These are phyloP conservation scores for Rhizomucor miehei DNA, from an alignment of 371 early-diverging fungal species.

Conservation along the genomic window DNA sequence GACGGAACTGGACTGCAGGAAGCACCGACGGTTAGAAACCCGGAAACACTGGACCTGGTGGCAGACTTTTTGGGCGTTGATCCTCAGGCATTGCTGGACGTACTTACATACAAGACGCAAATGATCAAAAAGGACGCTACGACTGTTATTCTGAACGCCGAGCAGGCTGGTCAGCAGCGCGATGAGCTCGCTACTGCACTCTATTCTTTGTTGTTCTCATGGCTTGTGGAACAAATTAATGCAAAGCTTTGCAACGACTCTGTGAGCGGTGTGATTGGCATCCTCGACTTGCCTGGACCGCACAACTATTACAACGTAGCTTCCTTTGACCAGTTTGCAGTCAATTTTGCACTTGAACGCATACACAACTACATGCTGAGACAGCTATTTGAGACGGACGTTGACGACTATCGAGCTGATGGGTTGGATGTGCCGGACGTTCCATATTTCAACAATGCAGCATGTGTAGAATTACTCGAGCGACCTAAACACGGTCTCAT, in stretches of 20 bases:
- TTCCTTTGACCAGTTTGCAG: slow-evolving; percentile 72
- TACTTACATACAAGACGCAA: slow-evolving; percentile 82
- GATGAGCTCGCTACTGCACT: slow-evolving; percentile 75
- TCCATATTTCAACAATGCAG: slow-evolving; percentile 49
- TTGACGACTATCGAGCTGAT: slow-evolving; percentile 49
- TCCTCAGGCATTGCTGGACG: slow-evolving; percentile 70
- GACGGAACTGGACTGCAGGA: slow-evolving; percentile 55
- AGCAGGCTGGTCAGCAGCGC: slow-evolving; percentile 70
- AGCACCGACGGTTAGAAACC: slow-evolving; percentile 69
- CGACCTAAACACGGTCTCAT: slow-evolving; percentile 53
- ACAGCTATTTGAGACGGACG: slow-evolving; percentile 64
- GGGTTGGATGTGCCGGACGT: slow-evolving; percentile 52
- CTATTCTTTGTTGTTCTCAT: slow-evolving; percentile 82
- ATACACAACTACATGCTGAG: slow-evolving; percentile 66
- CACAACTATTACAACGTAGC: slow-evolving; percentile 29
- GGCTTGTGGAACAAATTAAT: slow-evolving; percentile 91
- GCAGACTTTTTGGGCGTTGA: slow-evolving; percentile 88
- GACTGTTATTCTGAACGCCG: slow-evolving; percentile 78
- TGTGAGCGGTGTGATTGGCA: slow-evolving; percentile 67
- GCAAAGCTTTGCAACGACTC: slow-evolving; percentile 67
- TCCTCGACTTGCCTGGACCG: slow-evolving; percentile 70
- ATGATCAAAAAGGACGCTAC: slow-evolving; percentile 79
- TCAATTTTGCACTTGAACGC: slow-evolving; percentile 86
- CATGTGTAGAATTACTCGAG: slow-evolving; percentile 51
- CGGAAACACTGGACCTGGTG: slow-evolving; percentile 67